phyloP scores from a whole-genome alignment of 139 green algal species.

The Edaphochlamys debaryana region DNA sequence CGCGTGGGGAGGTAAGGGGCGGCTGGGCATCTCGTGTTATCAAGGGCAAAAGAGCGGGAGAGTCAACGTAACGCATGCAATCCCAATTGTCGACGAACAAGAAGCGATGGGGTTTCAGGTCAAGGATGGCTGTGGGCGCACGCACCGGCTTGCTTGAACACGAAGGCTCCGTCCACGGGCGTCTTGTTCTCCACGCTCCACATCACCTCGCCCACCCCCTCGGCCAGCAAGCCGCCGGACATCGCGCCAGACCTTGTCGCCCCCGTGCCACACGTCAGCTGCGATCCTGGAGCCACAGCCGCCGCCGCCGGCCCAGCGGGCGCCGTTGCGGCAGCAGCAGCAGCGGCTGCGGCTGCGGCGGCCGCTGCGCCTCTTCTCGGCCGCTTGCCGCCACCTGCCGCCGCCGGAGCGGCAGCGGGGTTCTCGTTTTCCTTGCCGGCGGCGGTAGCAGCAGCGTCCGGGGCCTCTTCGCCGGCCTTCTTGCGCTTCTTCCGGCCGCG shows the following conservation, averaged over 20 bases:
- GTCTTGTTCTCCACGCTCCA: constrained; percentile 64
- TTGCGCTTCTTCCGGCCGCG: constrained; percentile 27
- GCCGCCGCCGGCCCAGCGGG: background rate
- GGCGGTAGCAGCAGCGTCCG: background rate
- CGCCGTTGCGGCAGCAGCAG: background rate
- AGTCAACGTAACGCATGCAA: background rate
- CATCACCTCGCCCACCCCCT: constrained; percentile 59
- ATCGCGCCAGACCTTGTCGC: no score
- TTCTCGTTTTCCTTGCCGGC: background rate
- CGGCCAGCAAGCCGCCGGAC: background rate
- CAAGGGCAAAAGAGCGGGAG: background rate
- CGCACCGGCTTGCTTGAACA: constrained; percentile 50
- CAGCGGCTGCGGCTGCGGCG: background rate
- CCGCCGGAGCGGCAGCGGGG: background rate
- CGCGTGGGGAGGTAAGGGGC: background rate
- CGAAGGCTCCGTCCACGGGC: constrained; percentile 61
- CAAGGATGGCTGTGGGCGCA: no score
- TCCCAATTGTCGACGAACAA: no score
- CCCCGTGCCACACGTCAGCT: no score
- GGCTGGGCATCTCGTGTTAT: background rate
- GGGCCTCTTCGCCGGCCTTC: background rate
- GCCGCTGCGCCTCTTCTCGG: background rate
- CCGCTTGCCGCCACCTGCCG: background rate
- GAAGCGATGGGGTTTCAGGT: no score
- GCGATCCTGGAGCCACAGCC: no score